A percentile compares a stretch with the other conserved stretches of the same genome.
These are phyloP conservation scores for Sphagnurus paluster DNA, from an alignment of 1,284 basidiomycete genomes.

Conservation along the genomic window DNA sequence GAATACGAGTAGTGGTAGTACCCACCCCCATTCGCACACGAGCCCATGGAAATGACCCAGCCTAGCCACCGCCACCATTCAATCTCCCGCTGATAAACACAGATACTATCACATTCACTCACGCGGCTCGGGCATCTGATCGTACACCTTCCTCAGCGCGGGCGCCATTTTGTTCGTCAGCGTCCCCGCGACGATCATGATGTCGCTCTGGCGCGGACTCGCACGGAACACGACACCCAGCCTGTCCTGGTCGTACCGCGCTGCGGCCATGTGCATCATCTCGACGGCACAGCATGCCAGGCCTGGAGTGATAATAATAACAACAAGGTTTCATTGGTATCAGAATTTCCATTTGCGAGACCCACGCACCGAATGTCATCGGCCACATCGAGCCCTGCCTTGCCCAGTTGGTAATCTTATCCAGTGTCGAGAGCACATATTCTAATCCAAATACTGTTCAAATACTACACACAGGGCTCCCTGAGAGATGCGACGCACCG, in stretches of 20 bases:
- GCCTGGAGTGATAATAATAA: conserved; percentile 45
- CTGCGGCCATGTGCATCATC: conserved; percentile 99
- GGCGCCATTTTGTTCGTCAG: conserved; percentile 99
- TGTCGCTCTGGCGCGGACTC: conserved; percentile 94
- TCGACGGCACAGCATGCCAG: conserved; percentile 99
- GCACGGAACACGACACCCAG: conserved; percentile 98
- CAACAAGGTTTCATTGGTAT: background rate
- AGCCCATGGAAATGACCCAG: conserved; percentile 99
- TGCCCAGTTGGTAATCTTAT: conserved; percentile 98
- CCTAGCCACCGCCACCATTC: conserved; percentile 42
- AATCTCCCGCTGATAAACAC: conserved; percentile 3
- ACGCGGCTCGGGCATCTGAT: conserved; percentile 96
- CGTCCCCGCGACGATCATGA: conserved; percentile 99
- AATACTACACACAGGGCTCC: background rate
- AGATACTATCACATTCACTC: conserved; percentile 22
- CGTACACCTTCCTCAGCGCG: conserved; percentile 91
- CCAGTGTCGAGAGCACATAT: conserved; percentile 94
- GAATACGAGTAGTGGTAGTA: conserved; percentile 99
- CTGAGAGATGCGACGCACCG: conserved; percentile 51
- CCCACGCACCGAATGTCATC: conserved; percentile 85
- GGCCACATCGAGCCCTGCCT: conserved; percentile 99
- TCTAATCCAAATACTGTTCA: conserved; percentile 48
- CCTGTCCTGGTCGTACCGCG: conserved; percentile 98
- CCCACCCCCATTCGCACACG: conserved; percentile 97
- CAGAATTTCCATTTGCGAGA: conserved; percentile 1